Conservation (phyloP, 2,329 filamentous ascomycete genomes). For the Coniochaeta hoffmannii region DNA sequence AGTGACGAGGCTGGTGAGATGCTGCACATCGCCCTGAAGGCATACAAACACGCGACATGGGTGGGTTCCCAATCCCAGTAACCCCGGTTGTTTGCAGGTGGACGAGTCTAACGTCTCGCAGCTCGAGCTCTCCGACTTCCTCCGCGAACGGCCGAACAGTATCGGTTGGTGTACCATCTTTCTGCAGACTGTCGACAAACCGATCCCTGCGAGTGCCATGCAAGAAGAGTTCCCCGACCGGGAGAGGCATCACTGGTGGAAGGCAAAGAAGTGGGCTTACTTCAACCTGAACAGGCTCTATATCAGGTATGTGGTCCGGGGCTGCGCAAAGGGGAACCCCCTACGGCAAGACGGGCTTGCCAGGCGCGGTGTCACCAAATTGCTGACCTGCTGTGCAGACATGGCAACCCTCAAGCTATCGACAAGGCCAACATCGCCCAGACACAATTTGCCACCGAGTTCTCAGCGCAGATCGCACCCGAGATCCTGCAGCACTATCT, state of each 20-base stretch:
- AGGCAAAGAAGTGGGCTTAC: slow-evolving; percentile 99
- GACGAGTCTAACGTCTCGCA: slow-evolving; percentile 65
- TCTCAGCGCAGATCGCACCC: slow-evolving; percentile 84
- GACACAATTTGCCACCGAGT: slow-evolving; percentile 77
- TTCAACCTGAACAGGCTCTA: slow-evolving; percentile 95
- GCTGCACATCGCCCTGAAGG: slow-evolving; percentile 89
- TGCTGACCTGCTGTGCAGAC: slow-evolving; percentile 46
- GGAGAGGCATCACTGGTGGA: slow-evolving; percentile 98
- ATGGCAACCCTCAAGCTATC: slow-evolving; percentile 77
- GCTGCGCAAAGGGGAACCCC: background rate
- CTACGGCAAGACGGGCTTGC: too few species aligned
- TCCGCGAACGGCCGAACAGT: slow-evolving; percentile 75
- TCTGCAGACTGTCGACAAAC: slow-evolving; percentile 80
- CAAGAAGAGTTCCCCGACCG: slow-evolving; percentile 73
- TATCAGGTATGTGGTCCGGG: slow-evolving; percentile 59
- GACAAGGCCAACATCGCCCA: slow-evolving; percentile 68
- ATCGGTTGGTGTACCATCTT: slow-evolving; percentile 97
- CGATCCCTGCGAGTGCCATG: slow-evolving; percentile 72
- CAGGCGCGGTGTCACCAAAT: too few species aligned
- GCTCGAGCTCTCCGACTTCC: slow-evolving; percentile 76
- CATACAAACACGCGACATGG: slow-evolving; percentile 97
- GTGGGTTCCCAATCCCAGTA: too few species aligned
- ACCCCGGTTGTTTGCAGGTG: background rate
- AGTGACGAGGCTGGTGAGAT: slow-evolving; percentile 95
- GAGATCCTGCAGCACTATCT: slow-evolving; percentile 96